Evolutionary conservation across 2,329 filamentous ascomycete species (phyloP).

Genomic region (Westerdykella sp.): DNA sequence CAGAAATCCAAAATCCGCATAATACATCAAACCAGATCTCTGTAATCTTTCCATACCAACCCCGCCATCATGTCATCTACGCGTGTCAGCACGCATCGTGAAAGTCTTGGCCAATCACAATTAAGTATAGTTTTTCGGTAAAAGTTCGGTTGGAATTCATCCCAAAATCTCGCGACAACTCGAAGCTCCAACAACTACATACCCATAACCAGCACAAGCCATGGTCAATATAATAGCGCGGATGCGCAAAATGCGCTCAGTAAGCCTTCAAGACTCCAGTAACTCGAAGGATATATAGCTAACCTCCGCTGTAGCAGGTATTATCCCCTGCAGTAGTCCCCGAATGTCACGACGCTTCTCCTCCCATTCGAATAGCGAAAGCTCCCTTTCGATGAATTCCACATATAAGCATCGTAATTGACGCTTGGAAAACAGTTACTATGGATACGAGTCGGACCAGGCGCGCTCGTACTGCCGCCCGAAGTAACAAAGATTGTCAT

Average conservation of each 20-base stretch:
- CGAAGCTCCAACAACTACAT: conserved; percentile 13
- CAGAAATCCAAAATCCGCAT: too few species aligned
- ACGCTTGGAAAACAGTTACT: conserved; percentile 53
- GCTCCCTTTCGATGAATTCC: neutral
- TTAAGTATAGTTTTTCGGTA: neutral
- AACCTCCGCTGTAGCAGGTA: conserved; percentile 29
- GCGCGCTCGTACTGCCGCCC: conserved; percentile 72
- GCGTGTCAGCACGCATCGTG: neutral
- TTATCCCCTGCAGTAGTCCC: conserved; percentile 5
- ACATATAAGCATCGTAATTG: neutral
- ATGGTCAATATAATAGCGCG: conserved; percentile 60
- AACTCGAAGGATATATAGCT: conserved; percentile 11
- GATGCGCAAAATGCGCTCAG: conserved; percentile 66
- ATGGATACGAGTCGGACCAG: conserved; percentile 70
- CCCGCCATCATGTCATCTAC: too few species aligned
- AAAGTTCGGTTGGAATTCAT: conserved; percentile 5
- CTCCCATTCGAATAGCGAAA: neutral
- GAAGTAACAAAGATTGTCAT: conserved; percentile 70
- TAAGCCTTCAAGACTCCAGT: conserved; percentile 41
- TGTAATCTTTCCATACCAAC: neutral
- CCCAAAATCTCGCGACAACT: conserved; percentile 17
- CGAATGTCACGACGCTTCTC: conserved; percentile 11
- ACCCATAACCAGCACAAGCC: conserved; percentile 14
- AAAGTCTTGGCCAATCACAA: conserved; percentile 2
- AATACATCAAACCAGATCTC: neutral